These are phyloP conservation scores for Astraeus odoratus DNA, from an alignment of 768 basidiomycete genomes.

Conservation along the genomic window DNA sequence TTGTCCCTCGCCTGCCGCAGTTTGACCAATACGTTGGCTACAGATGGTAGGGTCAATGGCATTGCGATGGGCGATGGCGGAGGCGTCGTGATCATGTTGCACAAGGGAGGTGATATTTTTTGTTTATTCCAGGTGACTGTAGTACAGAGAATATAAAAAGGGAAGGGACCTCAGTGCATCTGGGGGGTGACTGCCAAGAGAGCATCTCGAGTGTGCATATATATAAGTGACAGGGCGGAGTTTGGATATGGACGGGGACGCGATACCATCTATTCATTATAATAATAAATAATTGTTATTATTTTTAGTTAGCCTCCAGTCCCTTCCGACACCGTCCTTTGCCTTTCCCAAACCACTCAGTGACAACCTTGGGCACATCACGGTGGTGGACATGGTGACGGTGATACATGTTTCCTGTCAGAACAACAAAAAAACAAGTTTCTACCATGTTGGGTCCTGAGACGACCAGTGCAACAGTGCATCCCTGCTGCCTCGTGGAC, in stretches of 20 bases:
- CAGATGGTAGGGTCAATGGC: constrained; percentile 24
- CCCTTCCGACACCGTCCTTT: no score
- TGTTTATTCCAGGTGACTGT: background rate
- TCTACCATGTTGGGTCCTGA: no score
- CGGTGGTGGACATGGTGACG: no score
- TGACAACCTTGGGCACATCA: no score
- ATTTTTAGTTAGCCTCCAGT: no score
- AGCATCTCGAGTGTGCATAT: background rate
- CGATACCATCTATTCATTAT: no score
- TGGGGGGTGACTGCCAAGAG: background rate
- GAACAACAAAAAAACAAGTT: no score
- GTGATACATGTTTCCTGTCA: no score
- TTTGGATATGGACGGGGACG: no score
- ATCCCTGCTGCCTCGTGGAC: background rate
- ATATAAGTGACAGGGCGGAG: constrained; percentile 12
- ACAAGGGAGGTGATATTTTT: background rate
- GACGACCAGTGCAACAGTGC: no score
- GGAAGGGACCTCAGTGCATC: background rate
- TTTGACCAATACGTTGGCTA: constrained; percentile 51
- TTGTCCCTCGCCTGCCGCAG: constrained; percentile 35
- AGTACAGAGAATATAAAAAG: background rate
- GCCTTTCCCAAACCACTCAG: no score
- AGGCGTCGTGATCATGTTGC: constrained; percentile 15
- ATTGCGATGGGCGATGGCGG: constrained; percentile 17
- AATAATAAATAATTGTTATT: no score